Base-by-base conservation (phyloP, 805 yeast genomes). In the Starmerella bombicola region DNA sequence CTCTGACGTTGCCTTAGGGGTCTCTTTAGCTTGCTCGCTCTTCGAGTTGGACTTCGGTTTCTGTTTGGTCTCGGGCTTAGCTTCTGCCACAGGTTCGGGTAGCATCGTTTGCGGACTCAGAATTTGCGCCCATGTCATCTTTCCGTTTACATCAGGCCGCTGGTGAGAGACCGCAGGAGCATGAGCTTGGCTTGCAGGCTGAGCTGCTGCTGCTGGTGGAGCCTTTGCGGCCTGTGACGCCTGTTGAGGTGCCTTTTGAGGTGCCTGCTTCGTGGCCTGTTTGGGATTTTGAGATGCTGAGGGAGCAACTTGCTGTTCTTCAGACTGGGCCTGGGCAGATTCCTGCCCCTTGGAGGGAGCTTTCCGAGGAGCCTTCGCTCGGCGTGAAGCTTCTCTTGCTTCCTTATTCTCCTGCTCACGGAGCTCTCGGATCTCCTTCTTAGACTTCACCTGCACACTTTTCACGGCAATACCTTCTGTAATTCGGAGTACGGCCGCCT, bases 391-490 rank as follows among this genome's bases (percentile, higher is more conserved):
- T 13, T 24, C 28, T 18, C 40, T 33, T 10, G 30, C 21, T 32
- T 21, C 31, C 12, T 30, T 23, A 20, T 6, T 35, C 31, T 39
- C 38, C 12, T 58, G 66, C 65, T 61, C 73, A 63, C 70, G 67
- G 43, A 71, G 73, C 60, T 77, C 80, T 37, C 54, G 52, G 57
- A 49, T 58, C 63, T 63, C 48, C 33, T 40, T 45, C 35, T 47
- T 42, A 38, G 43, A 43, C 46, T 48, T 66, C 58, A 83, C 94
- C 53, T 86, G 91, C 58, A 84, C 96, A 95, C 97, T 88, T 62
- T 80, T 83, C 51, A 80, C 71, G 29, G 83, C 93, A 55, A 80
- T 80, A 50, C 95, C 94, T 47, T 84, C 81, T 42, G 93, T 78
- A 62, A 91, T 86, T 60, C 84, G 78, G 56, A 80, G 86, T 49